Base-by-base conservation (phyloP, 2,329 filamentous ascomycete genomes). In the Peltaster fructicola region DNA sequence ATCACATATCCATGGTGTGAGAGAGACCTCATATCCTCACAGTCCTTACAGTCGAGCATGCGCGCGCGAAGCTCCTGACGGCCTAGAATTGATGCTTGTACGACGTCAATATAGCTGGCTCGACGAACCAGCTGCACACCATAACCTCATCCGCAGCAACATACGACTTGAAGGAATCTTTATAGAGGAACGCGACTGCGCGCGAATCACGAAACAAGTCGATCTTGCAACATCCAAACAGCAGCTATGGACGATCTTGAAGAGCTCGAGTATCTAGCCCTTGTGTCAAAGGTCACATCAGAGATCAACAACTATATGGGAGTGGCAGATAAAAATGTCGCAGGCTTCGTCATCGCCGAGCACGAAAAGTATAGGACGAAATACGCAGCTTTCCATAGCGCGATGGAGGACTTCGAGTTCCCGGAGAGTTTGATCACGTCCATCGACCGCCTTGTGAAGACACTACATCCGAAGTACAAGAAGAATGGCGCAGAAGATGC, bases 261-360 rank as follows among this genome's bases (percentile, higher is more conserved):
- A 51, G 78, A 80, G 41, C 72, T 98, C 47, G 88, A 98, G 63
- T 64, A 90, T 32, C 66, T 98, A 26, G 92, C 84, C 41, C 73
- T 98, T 44, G 82, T 95, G 29, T 88, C 81, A 24, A 92, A 85
- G 52, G 81, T 98, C 40, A 82, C 82, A 8, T 85, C 78, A 10
- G 88, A 98, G 53, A 64, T 98, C 26, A 76, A 91, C 43, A 98
- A 98, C 46, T 80, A 98, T 54, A 56, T 95, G 31, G 81, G 84
- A 28, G 71, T 93, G 41, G 77, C 68, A 48, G 84, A 98, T 55
- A 93, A 91, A 54, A 92, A 81, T 4, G 70, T 98, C 14, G 84
- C 88, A 39, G 88, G 98, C 53, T 98, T 92, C 47, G 71, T 98
- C 43, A 92, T 98, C 45, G 78, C 78, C 33, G 77, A 92, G 48